Conservation (phyloP, 805 yeast genomes). For the Isabelozyma pseudorhagii region DNA sequence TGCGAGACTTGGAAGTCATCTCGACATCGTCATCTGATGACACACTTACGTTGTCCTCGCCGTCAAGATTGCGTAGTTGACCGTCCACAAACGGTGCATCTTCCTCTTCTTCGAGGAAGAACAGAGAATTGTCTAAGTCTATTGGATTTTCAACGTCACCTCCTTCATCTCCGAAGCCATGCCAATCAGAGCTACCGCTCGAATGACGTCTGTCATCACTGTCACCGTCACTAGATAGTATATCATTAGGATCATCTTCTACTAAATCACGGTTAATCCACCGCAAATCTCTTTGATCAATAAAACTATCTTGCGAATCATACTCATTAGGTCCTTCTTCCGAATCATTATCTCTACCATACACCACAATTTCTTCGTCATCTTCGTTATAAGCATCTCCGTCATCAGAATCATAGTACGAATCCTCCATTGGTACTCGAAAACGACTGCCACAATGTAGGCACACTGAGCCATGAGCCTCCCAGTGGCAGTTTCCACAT, state of each 20-base stretch:
- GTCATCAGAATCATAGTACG: conserved; percentile 34
- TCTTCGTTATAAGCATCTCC: conserved; percentile 35
- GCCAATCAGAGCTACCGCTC: conserved; percentile 11
- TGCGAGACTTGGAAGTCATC: background rate
- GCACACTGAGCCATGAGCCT: conserved; percentile 64
- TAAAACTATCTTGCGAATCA: conserved; percentile 32
- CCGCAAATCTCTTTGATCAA: conserved; percentile 20
- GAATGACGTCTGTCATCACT: conserved; percentile 3
- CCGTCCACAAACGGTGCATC: background rate
- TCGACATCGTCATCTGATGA: conserved; percentile 2
- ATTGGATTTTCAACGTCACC: background rate
- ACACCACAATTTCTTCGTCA: conserved; percentile 19
- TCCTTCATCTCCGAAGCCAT: conserved; percentile 12
- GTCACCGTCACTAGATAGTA: conserved; percentile 6
- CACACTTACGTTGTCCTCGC: background rate
- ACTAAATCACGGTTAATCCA: conserved; percentile 18
- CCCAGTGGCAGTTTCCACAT: conserved; percentile 80
- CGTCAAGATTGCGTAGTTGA: background rate
- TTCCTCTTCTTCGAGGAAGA: background rate
- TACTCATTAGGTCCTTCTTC: conserved; percentile 15
- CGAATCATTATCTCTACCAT: conserved; percentile 10
- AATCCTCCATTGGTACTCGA: conserved; percentile 28
- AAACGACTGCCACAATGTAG: conserved; percentile 64
- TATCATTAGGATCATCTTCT: background rate
- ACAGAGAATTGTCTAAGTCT: background rate